A percentile compares a stretch with the other conserved stretches of the same genome.
phyloP scores from a whole-genome alignment of 2,329 filamentous ascomycete species.

The Sporothrix inflata region DNA sequence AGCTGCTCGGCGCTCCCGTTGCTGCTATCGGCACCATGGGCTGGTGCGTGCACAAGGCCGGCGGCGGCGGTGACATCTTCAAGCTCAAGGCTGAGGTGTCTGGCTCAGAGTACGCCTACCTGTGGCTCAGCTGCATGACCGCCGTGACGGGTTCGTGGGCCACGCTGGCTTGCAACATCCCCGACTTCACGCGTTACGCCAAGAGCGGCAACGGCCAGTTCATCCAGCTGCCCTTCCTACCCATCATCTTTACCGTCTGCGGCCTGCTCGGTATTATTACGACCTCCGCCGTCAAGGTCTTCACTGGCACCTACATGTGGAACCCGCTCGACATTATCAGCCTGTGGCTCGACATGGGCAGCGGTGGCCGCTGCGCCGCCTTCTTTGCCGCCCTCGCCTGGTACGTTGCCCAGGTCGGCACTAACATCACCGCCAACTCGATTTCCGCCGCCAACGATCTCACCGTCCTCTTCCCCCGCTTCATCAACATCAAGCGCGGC shows the following conservation, averaged over 20 bases:
- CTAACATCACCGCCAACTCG: constrained; percentile 60
- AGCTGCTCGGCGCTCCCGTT: constrained; percentile 56
- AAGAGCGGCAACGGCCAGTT: constrained; percentile 44
- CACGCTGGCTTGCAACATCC: constrained; percentile 52
- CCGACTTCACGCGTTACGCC: constrained; percentile 58
- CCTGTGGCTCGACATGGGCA: constrained; percentile 49
- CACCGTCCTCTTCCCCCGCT: constrained; percentile 56
- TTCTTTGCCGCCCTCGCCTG: constrained; percentile 56
- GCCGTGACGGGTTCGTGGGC: constrained; percentile 50
- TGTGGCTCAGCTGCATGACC: constrained; percentile 50
- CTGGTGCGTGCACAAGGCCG: constrained; percentile 63
- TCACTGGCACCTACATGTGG: constrained; percentile 56
- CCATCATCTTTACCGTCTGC: constrained; percentile 53
- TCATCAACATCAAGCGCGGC: constrained; percentile 59
- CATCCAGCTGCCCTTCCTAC: constrained; percentile 50
- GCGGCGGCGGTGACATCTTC: constrained; percentile 51
- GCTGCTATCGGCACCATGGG: constrained; percentile 65
- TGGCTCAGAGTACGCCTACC: constrained; percentile 52
- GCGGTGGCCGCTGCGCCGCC: constrained; percentile 48
- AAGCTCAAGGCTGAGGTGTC: constrained; percentile 39
- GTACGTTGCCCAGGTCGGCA: constrained; percentile 59
- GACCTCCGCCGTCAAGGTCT: constrained; percentile 56
- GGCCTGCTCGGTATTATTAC: constrained; percentile 60
- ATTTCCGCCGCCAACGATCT: constrained; percentile 59
- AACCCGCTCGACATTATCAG: constrained; percentile 52